Percentiles rank a stretch among this genome's conserved stretches.
These are phyloP conservation scores for Nyctanthes arbortristis DNA, from an alignment of 257 asterid species.

Conservation along the genomic window DNA sequence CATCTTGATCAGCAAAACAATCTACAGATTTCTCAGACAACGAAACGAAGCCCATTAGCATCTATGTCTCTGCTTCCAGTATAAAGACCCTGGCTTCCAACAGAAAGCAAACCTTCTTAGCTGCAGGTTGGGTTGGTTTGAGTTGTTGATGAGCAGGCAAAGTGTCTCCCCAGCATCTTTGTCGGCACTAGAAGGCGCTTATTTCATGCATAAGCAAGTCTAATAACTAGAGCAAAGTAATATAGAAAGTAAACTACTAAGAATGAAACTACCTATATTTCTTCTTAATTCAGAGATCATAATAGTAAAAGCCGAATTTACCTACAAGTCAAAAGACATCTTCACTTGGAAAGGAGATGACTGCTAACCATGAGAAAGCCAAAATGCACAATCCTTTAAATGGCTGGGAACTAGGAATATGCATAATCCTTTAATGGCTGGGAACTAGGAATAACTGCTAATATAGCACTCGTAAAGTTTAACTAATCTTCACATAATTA, in stretches of 20 bases:
- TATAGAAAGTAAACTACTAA: slow-evolving; percentile 31
- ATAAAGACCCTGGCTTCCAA: slow-evolving; percentile 75
- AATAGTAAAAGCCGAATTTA: slow-evolving; percentile 78
- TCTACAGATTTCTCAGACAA: slow-evolving; percentile 41
- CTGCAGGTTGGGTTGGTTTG: slow-evolving; percentile 59
- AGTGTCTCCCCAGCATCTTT: slow-evolving; percentile 90
- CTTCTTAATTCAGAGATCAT: slow-evolving; percentile 90
- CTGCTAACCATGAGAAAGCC: too few relatives aligned
- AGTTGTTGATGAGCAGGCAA: slow-evolving; percentile 71
- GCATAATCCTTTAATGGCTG: too few relatives aligned
- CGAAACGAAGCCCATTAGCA: slow-evolving; percentile 45
- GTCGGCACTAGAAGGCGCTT: slow-evolving; percentile 1
- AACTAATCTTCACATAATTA: too few relatives aligned
- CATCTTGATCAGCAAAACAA: slow-evolving; percentile 38
- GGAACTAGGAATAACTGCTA: too few relatives aligned
- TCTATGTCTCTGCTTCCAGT: slow-evolving; percentile 54
- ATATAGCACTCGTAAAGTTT: too few relatives aligned
- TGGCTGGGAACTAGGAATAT: too few relatives aligned
- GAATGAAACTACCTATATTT: slow-evolving; percentile 84
- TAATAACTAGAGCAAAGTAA: slow-evolving; percentile 22
- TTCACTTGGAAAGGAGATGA: too few relatives aligned
- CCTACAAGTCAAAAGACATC: slow-evolving; percentile 86
- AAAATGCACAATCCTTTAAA: too few relatives aligned
- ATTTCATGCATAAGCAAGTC: slow-evolving; percentile 10
- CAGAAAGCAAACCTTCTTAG: too few relatives aligned